Evolutionary conservation across 495 filamentous ascomycete genomes (phyloP).

Genomic region (Daldinia grandis): DNA sequence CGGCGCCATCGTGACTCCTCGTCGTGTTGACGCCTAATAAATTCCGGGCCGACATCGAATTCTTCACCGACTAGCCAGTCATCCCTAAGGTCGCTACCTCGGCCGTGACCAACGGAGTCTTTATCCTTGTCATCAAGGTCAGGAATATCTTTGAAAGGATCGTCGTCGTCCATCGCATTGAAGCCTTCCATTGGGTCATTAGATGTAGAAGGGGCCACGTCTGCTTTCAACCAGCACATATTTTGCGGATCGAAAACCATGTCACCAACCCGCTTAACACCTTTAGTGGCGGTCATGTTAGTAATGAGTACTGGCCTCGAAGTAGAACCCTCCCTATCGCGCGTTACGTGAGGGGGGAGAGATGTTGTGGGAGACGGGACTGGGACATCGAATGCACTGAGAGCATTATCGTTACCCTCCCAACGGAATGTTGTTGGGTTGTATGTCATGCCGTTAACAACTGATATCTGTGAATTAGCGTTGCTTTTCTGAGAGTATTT

Average conservation of each 20-base stretch:
- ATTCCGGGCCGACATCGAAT: conserved; percentile 96
- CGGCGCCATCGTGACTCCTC: conserved; percentile 91
- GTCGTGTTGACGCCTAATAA: conserved; percentile 84
- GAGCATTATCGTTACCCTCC: conserved; percentile 93
- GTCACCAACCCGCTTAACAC: conserved; percentile 88
- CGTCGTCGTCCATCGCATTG: conserved; percentile 74
- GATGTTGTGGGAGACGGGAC: conserved; percentile 58
- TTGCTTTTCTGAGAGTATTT: conserved; percentile 11
- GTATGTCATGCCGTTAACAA: conserved; percentile 93
- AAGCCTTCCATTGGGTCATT: conserved; percentile 75
- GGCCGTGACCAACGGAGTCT: conserved; percentile 51
- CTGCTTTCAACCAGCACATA: conserved; percentile 92
- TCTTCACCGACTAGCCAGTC: conserved; percentile 92
- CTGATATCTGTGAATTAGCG: conserved; percentile 56
- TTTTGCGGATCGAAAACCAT: conserved; percentile 98
- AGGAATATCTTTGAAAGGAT: conserved; percentile 64
- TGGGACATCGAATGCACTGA: conserved; percentile 75
- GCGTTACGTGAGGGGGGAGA: conserved; percentile 56
- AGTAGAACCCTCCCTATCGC: conserved; percentile 64
- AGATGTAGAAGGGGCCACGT: conserved; percentile 50
- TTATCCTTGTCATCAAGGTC: conserved; percentile 62
- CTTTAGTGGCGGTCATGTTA: conserved; percentile 76
- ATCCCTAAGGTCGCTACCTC: conserved; percentile 67
- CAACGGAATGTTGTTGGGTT: conserved; percentile 85
- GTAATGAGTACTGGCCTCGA: conserved; percentile 92